These are phyloP conservation scores for Pseudogymnoascus sp. DNA, from an alignment of 2,329 filamentous ascomycete species.

Conservation along the genomic window DNA sequence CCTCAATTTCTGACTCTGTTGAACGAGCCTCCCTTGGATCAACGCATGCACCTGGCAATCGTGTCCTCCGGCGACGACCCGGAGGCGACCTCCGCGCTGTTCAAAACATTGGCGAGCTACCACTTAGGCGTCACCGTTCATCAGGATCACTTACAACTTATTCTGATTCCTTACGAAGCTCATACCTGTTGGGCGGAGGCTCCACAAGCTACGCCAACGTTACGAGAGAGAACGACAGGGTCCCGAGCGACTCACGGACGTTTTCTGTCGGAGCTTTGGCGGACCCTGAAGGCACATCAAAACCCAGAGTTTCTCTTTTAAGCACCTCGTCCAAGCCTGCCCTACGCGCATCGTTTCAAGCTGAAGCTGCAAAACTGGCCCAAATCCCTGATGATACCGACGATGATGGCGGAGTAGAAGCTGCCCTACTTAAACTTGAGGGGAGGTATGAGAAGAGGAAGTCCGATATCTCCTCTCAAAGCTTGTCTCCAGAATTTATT, in stretches of 20 bases:
- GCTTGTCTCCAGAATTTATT: conserved; percentile 12
- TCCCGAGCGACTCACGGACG: conserved; percentile 34
- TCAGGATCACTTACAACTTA: conserved; percentile 52
- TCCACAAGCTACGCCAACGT: conserved; percentile 39
- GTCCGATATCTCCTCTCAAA: conserved; percentile 20
- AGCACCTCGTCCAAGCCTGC: conserved; percentile 55
- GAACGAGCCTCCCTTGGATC: conserved; percentile 34
- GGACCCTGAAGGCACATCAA: conserved; percentile 32
- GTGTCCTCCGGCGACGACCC: conserved; percentile 61
- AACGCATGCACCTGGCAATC: conserved; percentile 40
- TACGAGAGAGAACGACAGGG: conserved; percentile 31
- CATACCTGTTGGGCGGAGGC: conserved; percentile 36
- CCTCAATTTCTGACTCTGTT: conserved; percentile 46
- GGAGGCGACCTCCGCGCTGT: conserved; percentile 67
- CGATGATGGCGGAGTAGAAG: conserved; percentile 81
- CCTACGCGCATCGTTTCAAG: conserved; percentile 74
- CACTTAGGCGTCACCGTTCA: conserved; percentile 46
- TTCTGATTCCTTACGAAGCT: conserved; percentile 52
- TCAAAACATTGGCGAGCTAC: conserved; percentile 51
- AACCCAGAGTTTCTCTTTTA: conserved; percentile 44
- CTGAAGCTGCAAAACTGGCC: conserved; percentile 77
- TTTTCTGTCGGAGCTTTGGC: conserved; percentile 54
- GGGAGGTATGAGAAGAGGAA: conserved; percentile 63
- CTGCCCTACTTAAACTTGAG: conserved; percentile 85
- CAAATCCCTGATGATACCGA: conserved; percentile 74